A percentile compares a stretch with the other conserved stretches of the same genome.
These are phyloP conservation scores for Auricularia sp. DNA, from an alignment of 768 basidiomycete genomes.

Conservation along the genomic window DNA sequence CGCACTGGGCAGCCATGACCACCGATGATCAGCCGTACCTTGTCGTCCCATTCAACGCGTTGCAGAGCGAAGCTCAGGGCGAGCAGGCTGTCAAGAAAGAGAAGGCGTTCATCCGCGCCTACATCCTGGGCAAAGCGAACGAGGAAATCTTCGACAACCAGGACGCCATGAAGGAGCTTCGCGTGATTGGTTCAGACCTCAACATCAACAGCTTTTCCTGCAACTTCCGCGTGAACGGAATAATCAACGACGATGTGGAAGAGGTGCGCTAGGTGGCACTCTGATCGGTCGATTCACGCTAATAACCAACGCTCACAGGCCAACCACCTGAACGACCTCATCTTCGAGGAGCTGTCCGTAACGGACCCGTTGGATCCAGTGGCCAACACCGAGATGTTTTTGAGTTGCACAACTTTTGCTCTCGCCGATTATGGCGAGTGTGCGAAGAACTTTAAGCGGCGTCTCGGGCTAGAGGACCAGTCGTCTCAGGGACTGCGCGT, in stretches of 20 bases:
- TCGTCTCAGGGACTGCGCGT: conserved; percentile 23
- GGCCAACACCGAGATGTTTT: conserved; percentile 16
- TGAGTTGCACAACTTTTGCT: conserved; percentile 23
- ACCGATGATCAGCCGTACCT: conserved; percentile 21
- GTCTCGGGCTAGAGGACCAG: conserved; percentile 22
- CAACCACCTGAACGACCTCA: conserved; percentile 29
- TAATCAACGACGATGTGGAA: conserved; percentile 25
- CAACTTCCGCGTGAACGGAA: conserved; percentile 30
- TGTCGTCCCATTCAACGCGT: conserved; percentile 30
- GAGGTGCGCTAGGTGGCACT: conserved; percentile 10
- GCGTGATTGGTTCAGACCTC: conserved; percentile 30
- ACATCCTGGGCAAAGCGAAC: conserved; percentile 22
- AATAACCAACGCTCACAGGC: conserved; percentile 12
- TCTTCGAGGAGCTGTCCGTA: conserved; percentile 31
- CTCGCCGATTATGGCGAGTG: conserved; percentile 26
- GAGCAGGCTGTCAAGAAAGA: conserved; percentile 17
- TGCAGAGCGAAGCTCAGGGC: conserved; percentile 8
- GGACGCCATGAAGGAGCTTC: conserved; percentile 17
- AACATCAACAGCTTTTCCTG: conserved; percentile 34
- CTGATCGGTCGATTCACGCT: too few relatives aligned
- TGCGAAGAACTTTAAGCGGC: conserved; percentile 26
- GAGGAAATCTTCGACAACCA: conserved; percentile 19
- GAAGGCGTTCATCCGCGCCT: conserved; percentile 24
- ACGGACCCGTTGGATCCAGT: conserved; percentile 16
- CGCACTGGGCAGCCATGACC: conserved; percentile 33